Conservation (phyloP, 257 asterid genomes). For the Solanum bulbocastanum region DNA sequence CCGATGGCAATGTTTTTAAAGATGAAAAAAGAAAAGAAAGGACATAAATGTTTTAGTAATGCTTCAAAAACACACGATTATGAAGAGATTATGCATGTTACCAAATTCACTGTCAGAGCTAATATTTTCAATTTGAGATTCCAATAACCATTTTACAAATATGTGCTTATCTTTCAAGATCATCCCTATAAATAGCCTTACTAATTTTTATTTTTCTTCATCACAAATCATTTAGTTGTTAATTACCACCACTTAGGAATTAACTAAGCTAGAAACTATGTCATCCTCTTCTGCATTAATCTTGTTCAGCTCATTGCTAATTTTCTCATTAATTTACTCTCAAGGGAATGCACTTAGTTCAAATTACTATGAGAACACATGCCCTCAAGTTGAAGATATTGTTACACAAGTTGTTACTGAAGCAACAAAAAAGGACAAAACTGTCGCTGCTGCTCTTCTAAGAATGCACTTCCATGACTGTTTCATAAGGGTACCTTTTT, state of each 20-base stretch:
- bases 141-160: background rate
- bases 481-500: conserved; percentile 5
- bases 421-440: background rate
- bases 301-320: background rate
- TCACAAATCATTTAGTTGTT: background rate
- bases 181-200: conserved; percentile 11
- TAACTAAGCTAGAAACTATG: background rate
- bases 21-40: background rate
- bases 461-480: conserved; percentile 17
- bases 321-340: conserved; percentile 2
- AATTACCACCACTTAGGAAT: background rate
- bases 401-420: background rate
- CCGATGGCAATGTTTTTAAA: background rate
- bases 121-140: background rate
- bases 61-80: conserved; percentile 18
- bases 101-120: conserved; percentile 5
- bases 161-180: background rate
- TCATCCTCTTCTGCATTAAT: background rate
- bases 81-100: conserved; percentile 6
- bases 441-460: conserved; percentile 9
- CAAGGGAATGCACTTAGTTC: conserved; percentile 21
- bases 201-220: background rate
- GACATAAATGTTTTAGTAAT: background rate
- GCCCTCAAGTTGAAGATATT: conserved; percentile 1
- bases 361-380: conserved; percentile 18